Evolutionary conservation across 2,329 filamentous ascomycete species (phyloP).

Genomic region (Knufia petricola): DNA sequence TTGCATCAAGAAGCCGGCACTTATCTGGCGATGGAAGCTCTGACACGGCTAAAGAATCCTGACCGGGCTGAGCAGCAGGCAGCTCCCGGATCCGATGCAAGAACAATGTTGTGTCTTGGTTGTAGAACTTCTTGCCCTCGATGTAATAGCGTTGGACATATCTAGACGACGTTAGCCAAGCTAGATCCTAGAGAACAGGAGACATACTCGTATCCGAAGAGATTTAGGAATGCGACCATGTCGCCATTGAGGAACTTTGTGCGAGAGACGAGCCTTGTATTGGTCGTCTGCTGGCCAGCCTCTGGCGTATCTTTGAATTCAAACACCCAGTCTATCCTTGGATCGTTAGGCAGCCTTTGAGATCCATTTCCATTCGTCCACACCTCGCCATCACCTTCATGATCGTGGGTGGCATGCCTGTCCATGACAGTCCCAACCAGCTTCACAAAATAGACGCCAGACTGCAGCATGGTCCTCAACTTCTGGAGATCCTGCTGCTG

Average conservation of each 20-base stretch:
- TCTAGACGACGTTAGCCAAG: slow-evolving; percentile 27
- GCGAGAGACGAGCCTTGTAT: slow-evolving; percentile 43
- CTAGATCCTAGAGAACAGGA: not conserved
- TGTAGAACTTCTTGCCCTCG: slow-evolving; percentile 49
- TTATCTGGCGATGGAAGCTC: slow-evolving; percentile 28
- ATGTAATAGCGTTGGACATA: slow-evolving; percentile 49
- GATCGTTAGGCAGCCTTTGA: not conserved
- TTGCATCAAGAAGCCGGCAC: slow-evolving; percentile 45
- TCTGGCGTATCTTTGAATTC: slow-evolving; percentile 43
- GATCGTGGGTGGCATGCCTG: not conserved
- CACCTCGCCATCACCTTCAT: slow-evolving; percentile 9
- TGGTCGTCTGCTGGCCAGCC: slow-evolving; percentile 43
- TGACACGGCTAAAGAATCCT: slow-evolving; percentile 26
- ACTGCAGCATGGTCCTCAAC: slow-evolving; percentile 39
- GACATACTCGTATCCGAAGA: slow-evolving; percentile 45
- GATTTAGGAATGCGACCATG: slow-evolving; percentile 41
- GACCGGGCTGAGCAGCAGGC: slow-evolving; percentile 27
- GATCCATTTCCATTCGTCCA: slow-evolving; percentile 10
- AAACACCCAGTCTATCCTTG: slow-evolving; percentile 30
- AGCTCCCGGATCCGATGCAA: slow-evolving; percentile 46
- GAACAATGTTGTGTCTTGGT: slow-evolving; percentile 48
- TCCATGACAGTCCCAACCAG: slow-evolving; percentile 36
- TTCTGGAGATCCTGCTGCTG: slow-evolving; percentile 36
- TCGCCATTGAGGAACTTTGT: slow-evolving; percentile 42
- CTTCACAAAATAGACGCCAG: slow-evolving; percentile 46